These are phyloP conservation scores for Gossypium davidsonii DNA, from an alignment of 441 rosid genomes.

Conservation along the genomic window DNA sequence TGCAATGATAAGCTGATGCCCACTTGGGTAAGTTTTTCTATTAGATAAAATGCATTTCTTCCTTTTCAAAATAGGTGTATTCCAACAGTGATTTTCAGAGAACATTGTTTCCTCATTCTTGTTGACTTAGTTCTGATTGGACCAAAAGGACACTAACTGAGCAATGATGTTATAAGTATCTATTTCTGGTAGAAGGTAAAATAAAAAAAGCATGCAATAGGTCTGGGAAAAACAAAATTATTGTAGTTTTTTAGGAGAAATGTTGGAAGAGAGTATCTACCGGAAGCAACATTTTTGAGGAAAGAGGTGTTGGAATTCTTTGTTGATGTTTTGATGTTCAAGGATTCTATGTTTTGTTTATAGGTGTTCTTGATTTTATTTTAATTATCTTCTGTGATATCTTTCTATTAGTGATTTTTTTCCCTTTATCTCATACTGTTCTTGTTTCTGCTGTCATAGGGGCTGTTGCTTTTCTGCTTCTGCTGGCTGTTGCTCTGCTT, in stretches of 20 bases:
- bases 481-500: constrained; percentile 88
- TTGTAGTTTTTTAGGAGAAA: not conserved
- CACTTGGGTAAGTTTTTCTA: not conserved
- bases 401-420: not conserved
- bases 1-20: not conserved
- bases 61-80: not conserved
- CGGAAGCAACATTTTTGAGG: not conserved
- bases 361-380: not conserved
- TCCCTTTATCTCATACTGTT: constrained; percentile 4
- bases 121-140: not conserved
- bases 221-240: not conserved
- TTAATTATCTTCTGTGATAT: constrained; percentile 1
- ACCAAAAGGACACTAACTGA: not conserved
- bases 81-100: not conserved
- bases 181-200: not conserved
- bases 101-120: not conserved
- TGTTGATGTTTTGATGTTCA: constrained; percentile 1
- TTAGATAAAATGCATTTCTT: not conserved
- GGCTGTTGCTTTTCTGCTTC: constrained; percentile 96
- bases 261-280: not conserved
- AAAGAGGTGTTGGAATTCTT: constrained; percentile 3
- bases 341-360: not conserved
- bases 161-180: not conserved
- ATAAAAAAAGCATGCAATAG: not conserved
- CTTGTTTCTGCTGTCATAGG: constrained; percentile 43